Evolutionary conservation across 768 basidiomycete species (phyloP), one percentile per base, ranked within the genome.

Genomic region (Tricholoma terreum): DNA sequence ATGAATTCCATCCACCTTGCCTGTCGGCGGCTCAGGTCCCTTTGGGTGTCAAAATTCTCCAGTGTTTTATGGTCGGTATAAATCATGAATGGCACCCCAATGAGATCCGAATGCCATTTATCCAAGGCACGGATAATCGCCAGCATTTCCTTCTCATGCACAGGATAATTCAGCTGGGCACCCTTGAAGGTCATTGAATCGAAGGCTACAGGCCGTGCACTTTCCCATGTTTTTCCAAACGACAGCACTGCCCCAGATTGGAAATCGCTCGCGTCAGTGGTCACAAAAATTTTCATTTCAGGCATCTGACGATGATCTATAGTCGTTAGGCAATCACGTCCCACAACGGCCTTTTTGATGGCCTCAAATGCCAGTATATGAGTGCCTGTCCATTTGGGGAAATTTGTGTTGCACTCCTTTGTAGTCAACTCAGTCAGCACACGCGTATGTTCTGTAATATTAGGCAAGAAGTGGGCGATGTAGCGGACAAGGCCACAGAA

Each of bases 1-100:
- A 61, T 74, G 69, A 70, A 81, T 76, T 0, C 78, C 77, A 0
- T 74, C 77, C 3, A 77, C 54, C 1, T 76, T 61, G 0, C 71
- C 60, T 4, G 60, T 6, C 0, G 46, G 36, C 38, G 49, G 22
- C 58, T 65, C 50, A 61, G 54, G 12, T 61, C 57, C 19, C 52
- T 58, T 40, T 61, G 60, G 0, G 12, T 50, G 12, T 52, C 48
- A 35, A 76, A 70, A 17, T 64, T 52, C 54, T 75, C 68, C 3
- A 27, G 24, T 27, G 24, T 27, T 27, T 63, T 40, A 49, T 76
- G 73, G 50, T 76, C 72, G 1, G 73, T 73, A 50, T 50, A 71
- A 15, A 76, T 64, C 0, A 33, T 0, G 64, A 59, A 50, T 15
- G 17, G 49, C 14, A 53, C 45, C 17, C 66, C 61, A 7, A 65